phyloP scores from a whole-genome alignment of 2,329 filamentous ascomycete species.

The Ceratocystis lukuohia region DNA sequence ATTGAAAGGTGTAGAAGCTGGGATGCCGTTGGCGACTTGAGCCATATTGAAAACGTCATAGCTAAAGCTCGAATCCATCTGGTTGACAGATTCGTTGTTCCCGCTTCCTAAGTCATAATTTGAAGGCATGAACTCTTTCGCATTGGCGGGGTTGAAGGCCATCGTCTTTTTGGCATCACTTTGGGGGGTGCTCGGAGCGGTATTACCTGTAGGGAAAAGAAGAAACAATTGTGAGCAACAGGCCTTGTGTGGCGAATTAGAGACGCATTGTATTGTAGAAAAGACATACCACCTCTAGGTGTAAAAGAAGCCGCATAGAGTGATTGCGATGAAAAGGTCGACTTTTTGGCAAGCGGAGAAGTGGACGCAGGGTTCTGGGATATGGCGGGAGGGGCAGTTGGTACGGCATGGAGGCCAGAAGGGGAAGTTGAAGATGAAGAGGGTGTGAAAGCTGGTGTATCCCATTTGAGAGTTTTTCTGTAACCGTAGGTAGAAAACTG shows the following conservation, averaged over 20 bases:
- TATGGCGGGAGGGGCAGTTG: constrained; percentile 10
- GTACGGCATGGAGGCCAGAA: constrained; percentile 16
- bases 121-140: constrained; percentile 45
- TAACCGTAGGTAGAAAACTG: not conserved
- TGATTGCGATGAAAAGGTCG: constrained; percentile 74
- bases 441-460: constrained; percentile 90
- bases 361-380: constrained; percentile 16
- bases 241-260: not conserved
- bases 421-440: constrained; percentile 25
- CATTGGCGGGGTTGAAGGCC: constrained; percentile 42
- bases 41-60: constrained; percentile 55
- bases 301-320: constrained; percentile 82
- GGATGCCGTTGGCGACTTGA: constrained; percentile 38
- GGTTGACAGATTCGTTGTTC: constrained; percentile 11
- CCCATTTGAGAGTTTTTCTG: constrained; percentile 55
- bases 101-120: constrained; percentile 15
- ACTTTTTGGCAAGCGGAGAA: constrained; percentile 40
- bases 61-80: constrained; percentile 17
- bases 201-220: constrained; percentile 10
- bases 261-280: not conserved
- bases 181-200: constrained; percentile 17
- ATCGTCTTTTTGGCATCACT: constrained; percentile 23
- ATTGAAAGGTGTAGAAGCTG: constrained; percentile 42
- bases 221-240: not conserved
- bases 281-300: constrained; percentile 41